Evolutionary conservation across 345 rosid species (phyloP), one percentile per base, ranked within the genome.

Genomic region (Schrenkiella parvula): DNA sequence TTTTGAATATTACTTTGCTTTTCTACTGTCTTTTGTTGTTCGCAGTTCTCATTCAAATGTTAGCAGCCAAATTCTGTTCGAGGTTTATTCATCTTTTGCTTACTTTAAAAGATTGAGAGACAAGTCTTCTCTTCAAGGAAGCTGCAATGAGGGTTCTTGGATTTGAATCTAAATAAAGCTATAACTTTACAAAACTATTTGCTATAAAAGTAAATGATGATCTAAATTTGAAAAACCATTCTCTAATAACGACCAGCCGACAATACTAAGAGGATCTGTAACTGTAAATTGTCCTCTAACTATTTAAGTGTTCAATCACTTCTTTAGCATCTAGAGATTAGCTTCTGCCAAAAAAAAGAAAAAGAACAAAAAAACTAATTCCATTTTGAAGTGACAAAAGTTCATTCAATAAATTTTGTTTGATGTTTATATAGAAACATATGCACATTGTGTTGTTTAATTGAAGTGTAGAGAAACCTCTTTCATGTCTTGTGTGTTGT

Each of bases 361-460:
- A n/a, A n/a, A n/a, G n/a, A n/a, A n/a, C n/a, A n/a, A 8, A 39
- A 28, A 32, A 34, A 50, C 3, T 13, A 57, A 57, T 47, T 66
- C 21, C n/a, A 38, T 57, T 28, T 7, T 29, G 37, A 66, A 64
- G 25, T 64, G 70, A 34, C 34, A 29, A 31, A n/a, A 23, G 26
- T 73, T 66, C 48, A 21, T 50, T 60, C 23, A 55, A 1, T 68
- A 22, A 50, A 23, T 46, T 17, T 41, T 51, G 41, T 59, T 41
- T 31, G 39, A 21, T 57, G 29, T 58, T 13, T 67, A 32, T 34
- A 42, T 51, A 21, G 25, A 22, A 42, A 41, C 35, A 60, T 67
- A 75, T 75, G 56, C 79, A 68, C 79, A 75, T 52, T 53, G 48
- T 60, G 64, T 52, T 75, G 38, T 51, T 50, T 32, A 29, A 39